phyloP scores from a whole-genome alignment of 31 red algal genomes.

The Endocladia muricata region DNA sequence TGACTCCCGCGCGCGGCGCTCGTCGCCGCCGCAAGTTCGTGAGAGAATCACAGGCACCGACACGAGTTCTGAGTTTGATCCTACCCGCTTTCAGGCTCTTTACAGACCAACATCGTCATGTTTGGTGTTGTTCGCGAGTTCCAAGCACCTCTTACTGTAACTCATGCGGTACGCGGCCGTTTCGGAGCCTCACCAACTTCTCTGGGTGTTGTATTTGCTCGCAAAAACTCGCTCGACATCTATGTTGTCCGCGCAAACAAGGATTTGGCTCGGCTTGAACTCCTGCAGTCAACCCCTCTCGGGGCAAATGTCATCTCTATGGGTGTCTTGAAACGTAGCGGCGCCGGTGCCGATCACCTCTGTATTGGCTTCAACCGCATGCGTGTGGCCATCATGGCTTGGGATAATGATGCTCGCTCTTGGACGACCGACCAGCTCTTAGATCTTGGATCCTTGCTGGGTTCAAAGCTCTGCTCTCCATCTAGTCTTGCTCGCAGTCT shows the following conservation, averaged over 20 bases:
- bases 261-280: slow-evolving; percentile 44
- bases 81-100: too few species aligned
- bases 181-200: slow-evolving; percentile 47
- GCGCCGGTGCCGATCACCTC: slow-evolving; percentile 46
- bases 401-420: slow-evolving; percentile 33
- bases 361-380: slow-evolving; percentile 49
- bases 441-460: slow-evolving; percentile 38
- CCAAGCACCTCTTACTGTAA: slow-evolving; percentile 59
- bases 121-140: slow-evolving; percentile 63
- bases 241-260: slow-evolving; percentile 69
- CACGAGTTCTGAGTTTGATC: too few species aligned
- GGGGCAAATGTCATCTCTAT: slow-evolving; percentile 35
- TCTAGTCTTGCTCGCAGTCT: slow-evolving; percentile 20
- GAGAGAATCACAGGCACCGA: too few species aligned
- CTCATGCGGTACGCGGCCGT: slow-evolving; percentile 59
- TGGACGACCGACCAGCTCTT: slow-evolving; percentile 68
- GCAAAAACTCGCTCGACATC: slow-evolving; percentile 43
- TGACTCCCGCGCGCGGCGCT: too few species aligned
- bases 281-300: slow-evolving; percentile 43
- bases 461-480: slow-evolving; percentile 31
- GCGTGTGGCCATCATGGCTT: slow-evolving; percentile 63
- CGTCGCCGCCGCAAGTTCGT: too few species aligned
- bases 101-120: slow-evolving; percentile 27
- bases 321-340: slow-evolving; percentile 31
- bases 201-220: slow-evolving; percentile 43